Evolutionary conservation across 2,329 filamentous ascomycete species (phyloP).

Genomic region (Fusarium penzigii): DNA sequence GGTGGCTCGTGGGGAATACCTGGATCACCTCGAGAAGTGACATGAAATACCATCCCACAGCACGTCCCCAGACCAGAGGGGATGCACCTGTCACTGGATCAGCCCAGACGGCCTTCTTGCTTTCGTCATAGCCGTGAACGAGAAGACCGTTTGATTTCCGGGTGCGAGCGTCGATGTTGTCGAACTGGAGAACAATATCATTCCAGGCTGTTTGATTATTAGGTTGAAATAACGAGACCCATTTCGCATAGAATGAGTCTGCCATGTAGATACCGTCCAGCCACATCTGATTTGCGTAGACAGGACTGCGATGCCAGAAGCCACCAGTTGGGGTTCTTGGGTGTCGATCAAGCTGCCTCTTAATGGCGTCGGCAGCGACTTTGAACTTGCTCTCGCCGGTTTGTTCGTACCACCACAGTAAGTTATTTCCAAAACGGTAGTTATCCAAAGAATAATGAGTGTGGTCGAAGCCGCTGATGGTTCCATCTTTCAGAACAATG

Average conservation of each 20-base stretch:
- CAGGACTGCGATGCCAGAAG: constrained; percentile 50
- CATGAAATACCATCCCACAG: constrained; percentile 55
- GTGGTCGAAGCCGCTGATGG: constrained; percentile 46
- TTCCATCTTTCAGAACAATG: constrained; percentile 45
- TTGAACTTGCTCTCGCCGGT: constrained; percentile 49
- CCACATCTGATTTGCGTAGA: constrained; percentile 58
- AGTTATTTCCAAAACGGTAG: constrained; percentile 53
- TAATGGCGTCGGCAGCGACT: constrained; percentile 46
- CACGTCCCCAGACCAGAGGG: constrained; percentile 53
- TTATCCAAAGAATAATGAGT: constrained; percentile 51
- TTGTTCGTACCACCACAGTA: constrained; percentile 49
- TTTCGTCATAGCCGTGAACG: constrained; percentile 57
- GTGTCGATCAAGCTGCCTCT: constrained; percentile 46
- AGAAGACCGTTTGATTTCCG: constrained; percentile 42
- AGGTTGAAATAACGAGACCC: constrained; percentile 37
- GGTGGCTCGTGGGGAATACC: constrained; percentile 38
- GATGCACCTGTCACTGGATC: constrained; percentile 49
- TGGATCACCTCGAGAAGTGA: constrained; percentile 51
- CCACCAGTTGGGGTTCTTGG: constrained; percentile 51
- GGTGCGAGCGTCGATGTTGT: constrained; percentile 45
- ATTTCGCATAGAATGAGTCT: constrained; percentile 44
- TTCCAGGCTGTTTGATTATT: constrained; percentile 42
- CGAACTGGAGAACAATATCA: constrained; percentile 46
- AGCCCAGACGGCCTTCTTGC: constrained; percentile 51
- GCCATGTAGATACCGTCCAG: constrained; percentile 57